phyloP scores from a whole-genome alignment of 2,329 filamentous ascomycete genomes.

The Phialemonium atrogriseum region DNA sequence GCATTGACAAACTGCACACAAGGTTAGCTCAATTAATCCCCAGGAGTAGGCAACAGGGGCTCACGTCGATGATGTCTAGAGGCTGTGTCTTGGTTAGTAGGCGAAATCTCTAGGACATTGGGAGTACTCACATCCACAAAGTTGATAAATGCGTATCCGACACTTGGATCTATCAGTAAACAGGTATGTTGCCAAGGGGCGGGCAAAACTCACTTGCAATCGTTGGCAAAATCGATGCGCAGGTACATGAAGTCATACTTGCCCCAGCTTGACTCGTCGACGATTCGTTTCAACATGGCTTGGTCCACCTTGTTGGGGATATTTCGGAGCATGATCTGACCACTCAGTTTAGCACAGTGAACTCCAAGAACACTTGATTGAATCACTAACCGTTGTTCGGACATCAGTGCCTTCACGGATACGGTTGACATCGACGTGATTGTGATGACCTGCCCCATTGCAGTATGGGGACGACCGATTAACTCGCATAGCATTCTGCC shows the following conservation, averaged over 20 bases:
- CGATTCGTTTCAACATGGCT: conserved; percentile 65
- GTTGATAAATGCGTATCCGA: conserved; percentile 97
- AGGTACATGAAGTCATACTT: conserved; percentile 94
- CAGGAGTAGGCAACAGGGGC: conserved; percentile 14
- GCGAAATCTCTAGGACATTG: conserved; percentile 1
- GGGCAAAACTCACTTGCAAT: conserved; percentile 61
- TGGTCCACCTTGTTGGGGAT: conserved; percentile 87
- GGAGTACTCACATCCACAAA: conserved; percentile 62
- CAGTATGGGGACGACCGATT: conserved; percentile 37
- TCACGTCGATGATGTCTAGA: conserved; percentile 62
- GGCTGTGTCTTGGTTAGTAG: conserved; percentile 44
- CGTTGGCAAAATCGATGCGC: conserved; percentile 78
- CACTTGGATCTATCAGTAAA: conserved; percentile 35
- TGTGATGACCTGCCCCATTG: conserved; percentile 45
- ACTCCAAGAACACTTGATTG: not conserved
- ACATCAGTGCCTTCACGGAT: conserved; percentile 62
- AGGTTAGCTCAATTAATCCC: conserved; percentile 15
- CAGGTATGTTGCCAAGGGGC: too few relatives aligned
- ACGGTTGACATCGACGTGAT: conserved; percentile 52
- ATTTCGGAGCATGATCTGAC: conserved; percentile 85
- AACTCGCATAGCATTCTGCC: conserved; percentile 40
- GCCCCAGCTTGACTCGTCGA: conserved; percentile 71
- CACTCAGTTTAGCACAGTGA: conserved; percentile 6
- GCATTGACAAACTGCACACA: conserved; percentile 58
- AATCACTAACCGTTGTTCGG: conserved; percentile 59